Evolutionary conservation across 2,329 filamentous ascomycete genomes (phyloP).

Genomic region (Juglanconis sp.): DNA sequence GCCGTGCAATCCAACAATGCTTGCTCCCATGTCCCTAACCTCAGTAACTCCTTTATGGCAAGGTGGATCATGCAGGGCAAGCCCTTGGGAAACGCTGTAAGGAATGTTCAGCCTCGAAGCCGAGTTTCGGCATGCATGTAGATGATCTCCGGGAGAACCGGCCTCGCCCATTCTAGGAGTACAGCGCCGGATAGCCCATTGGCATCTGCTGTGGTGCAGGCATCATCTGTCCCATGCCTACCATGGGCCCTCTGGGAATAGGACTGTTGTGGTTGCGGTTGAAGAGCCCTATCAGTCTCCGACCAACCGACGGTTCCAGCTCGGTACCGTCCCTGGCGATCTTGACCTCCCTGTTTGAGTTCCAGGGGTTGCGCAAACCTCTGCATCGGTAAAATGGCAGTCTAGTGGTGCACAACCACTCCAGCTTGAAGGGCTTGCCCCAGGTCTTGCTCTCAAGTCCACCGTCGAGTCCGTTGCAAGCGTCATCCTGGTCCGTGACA

Average conservation of each 20-base stretch:
- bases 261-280: slow-evolving; percentile 41
- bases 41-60: background rate
- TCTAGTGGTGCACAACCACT: slow-evolving; percentile 81
- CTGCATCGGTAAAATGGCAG: slow-evolving; percentile 87
- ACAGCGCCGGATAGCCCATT: slow-evolving; percentile 13
- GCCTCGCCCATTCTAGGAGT: background rate
- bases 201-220: slow-evolving; percentile 10
- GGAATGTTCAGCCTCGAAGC: background rate
- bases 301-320: slow-evolving; percentile 77
- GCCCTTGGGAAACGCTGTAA: background rate
- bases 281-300: slow-evolving; percentile 75
- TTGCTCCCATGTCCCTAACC: background rate
- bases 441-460: slow-evolving; percentile 62
- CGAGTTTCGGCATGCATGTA: background rate
- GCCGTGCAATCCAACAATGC: background rate
- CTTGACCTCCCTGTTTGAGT: slow-evolving; percentile 91
- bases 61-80: background rate
- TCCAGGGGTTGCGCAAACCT: slow-evolving; percentile 89
- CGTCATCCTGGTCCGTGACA: slow-evolving; percentile 40
- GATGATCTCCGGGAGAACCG: background rate
- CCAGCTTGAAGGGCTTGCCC: slow-evolving; percentile 87
- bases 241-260: slow-evolving; percentile 13
- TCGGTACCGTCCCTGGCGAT: slow-evolving; percentile 94
- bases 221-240: slow-evolving; percentile 10
- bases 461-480: slow-evolving; percentile 34